These are phyloP conservation scores for Torulaspora pretoriensis DNA, from an alignment of 1,139 yeast genomes.

Conservation along the genomic window DNA sequence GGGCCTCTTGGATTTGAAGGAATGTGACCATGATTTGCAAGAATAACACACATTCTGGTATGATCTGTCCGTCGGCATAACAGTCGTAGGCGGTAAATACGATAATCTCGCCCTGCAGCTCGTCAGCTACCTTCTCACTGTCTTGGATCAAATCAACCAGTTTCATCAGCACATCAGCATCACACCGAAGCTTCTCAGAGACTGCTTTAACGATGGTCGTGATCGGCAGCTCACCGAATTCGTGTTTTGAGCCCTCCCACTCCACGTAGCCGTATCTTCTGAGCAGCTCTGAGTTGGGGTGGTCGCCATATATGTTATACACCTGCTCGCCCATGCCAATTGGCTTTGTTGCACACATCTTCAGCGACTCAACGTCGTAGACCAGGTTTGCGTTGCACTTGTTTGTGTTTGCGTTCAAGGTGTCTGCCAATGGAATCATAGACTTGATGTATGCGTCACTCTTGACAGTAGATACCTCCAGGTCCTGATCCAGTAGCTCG, in stretches of 20 bases:
- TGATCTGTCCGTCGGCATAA: constrained; percentile 51
- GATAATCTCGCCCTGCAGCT: constrained; percentile 45
- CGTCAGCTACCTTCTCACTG: constrained; percentile 39
- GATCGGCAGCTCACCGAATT: constrained; percentile 72
- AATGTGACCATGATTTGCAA: constrained; percentile 43
- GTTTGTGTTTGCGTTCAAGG: constrained; percentile 78
- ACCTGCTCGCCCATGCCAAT: constrained; percentile 69
- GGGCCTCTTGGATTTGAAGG: constrained; percentile 20
- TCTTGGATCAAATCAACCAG: constrained; percentile 30
- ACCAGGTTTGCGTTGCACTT: constrained; percentile 71
- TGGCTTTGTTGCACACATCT: constrained; percentile 64
- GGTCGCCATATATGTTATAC: constrained; percentile 84
- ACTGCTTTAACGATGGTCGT: constrained; percentile 37
- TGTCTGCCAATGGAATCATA: constrained; percentile 91
- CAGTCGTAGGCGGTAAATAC: constrained; percentile 62
- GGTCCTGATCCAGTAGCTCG: constrained; percentile 28
- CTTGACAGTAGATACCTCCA: constrained; percentile 38
- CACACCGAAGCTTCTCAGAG: constrained; percentile 17
- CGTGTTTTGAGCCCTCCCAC: constrained; percentile 64
- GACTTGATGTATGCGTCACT: constrained; percentile 59
- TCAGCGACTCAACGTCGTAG: constrained; percentile 47
- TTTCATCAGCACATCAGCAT: constrained; percentile 34
- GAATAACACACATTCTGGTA: constrained; percentile 52
- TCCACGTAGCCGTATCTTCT: constrained; percentile 93
- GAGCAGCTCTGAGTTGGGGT: constrained; percentile 81